These are phyloP conservation scores for Macadamia integrifolia DNA, from an alignment of 164 flowering plant genomes.

Conservation along the genomic window DNA sequence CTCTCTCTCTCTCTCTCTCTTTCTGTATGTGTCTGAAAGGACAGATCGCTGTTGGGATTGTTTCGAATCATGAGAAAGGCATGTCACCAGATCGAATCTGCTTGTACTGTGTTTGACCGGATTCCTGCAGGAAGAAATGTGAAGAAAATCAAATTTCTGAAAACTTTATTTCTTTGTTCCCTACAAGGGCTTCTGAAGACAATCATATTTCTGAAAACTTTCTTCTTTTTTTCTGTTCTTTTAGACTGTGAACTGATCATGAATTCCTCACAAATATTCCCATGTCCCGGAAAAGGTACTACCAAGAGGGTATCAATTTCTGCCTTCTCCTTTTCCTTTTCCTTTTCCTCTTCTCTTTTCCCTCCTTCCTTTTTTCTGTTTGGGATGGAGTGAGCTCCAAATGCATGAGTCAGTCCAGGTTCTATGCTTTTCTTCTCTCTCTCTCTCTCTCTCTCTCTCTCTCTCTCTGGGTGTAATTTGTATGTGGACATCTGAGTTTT, in stretches of 20 bases:
- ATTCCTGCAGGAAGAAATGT: slow-evolving; percentile 10
- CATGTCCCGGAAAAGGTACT: slow-evolving; percentile 36
- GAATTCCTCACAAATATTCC: slow-evolving; percentile 19
- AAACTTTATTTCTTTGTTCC: too few species aligned
- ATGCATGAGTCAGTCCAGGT: slow-evolving; percentile 30
- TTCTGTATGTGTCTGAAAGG: background rate
- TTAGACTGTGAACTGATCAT: slow-evolving; percentile 24
- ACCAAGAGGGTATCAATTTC: slow-evolving; percentile 22
- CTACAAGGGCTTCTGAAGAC: background rate
- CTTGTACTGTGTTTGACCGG: slow-evolving; percentile 57
- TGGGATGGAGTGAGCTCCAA: slow-evolving; percentile 18
- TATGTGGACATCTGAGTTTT: background rate
- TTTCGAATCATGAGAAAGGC: slow-evolving; percentile 42
- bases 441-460: slow-evolving; percentile 6
- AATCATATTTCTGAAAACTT: background rate
- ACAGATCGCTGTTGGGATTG: slow-evolving; percentile 16
- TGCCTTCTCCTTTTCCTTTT: background rate
- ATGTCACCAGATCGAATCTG: slow-evolving; percentile 32
- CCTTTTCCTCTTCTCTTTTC: background rate
- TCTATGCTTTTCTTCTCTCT: background rate
- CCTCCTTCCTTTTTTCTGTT: slow-evolving; percentile 18
- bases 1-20: background rate
- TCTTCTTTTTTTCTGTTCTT: background rate
- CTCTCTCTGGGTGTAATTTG: background rate
- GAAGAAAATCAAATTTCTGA: background rate